Percentiles rank a stretch among this genome's conserved stretches.
phyloP scores from a whole-genome alignment of 23 red algal species.

The Chondrus crispus region DNA sequence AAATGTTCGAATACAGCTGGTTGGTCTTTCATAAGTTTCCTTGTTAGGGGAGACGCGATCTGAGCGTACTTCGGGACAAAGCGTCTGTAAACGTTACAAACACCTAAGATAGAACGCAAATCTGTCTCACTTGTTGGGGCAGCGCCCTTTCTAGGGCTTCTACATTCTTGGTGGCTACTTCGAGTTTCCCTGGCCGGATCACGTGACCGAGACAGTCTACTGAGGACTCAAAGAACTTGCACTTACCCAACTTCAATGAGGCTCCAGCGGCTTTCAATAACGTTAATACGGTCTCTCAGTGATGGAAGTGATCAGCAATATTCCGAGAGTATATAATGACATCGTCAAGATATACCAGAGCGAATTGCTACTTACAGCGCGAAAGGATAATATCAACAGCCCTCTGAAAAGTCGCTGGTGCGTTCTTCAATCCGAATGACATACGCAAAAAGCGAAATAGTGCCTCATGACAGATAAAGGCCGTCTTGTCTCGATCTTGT shows the following conservation, averaged over 20 bases:
- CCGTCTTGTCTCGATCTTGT: neutral
- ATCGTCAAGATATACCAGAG: conserved; percentile 2
- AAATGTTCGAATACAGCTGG: neutral
- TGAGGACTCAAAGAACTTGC: neutral
- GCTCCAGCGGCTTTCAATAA: neutral
- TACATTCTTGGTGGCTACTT: neutral
- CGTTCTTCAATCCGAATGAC: conserved; percentile 14
- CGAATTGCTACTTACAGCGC: neutral
- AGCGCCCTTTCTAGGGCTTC: no score
- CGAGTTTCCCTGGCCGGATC: neutral
- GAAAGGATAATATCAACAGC: neutral
- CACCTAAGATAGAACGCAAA: neutral
- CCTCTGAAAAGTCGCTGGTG: neutral
- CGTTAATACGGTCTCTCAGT: neutral
- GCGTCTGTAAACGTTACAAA: neutral
- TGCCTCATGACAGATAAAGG: neutral
- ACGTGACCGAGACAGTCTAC: neutral
- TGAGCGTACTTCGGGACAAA: conserved; percentile 1
- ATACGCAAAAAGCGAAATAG: neutral
- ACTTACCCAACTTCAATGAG: neutral
- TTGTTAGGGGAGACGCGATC: neutral
- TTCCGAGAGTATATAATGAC: neutral
- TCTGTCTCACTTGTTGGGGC: neutral
- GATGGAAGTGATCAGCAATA: neutral
- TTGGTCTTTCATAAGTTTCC: neutral